Percentiles rank a stretch among this genome's conserved stretches.
phyloP scores from a whole-genome alignment of 1,284 basidiomycete genomes.

The Fomitopsis palustris region DNA sequence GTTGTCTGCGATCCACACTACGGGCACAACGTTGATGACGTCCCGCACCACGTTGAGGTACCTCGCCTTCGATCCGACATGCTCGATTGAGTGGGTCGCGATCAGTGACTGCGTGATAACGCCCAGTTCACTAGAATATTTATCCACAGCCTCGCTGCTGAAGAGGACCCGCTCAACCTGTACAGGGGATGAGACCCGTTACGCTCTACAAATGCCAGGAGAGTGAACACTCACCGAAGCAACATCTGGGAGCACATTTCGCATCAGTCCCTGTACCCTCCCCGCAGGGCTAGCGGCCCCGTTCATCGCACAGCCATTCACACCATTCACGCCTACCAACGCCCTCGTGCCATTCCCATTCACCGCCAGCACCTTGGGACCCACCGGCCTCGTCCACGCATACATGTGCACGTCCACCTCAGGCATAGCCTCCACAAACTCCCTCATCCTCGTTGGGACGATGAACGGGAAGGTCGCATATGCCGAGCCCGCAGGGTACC shows the following conservation, averaged over 20 bases:
- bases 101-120: conserved; percentile 36
- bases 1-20: conserved; percentile 61
- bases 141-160: conserved; percentile 13
- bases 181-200: conserved; percentile 18
- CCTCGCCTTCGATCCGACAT: conserved; percentile 30
- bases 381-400: conserved; percentile 40
- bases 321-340: not conserved
- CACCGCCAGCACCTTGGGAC: not conserved
- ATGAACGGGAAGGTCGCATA: conserved; percentile 69
- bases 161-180: conserved; percentile 29
- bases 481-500: conserved; percentile 58
- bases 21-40: conserved; percentile 64
- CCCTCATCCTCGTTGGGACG: conserved; percentile 44
- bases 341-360: not conserved
- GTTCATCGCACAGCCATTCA: not conserved
- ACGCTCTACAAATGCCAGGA: not conserved
- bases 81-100: conserved; percentile 32
- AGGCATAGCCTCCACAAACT: conserved; percentile 26
- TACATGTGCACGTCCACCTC: conserved; percentile 38
- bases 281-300: not conserved
- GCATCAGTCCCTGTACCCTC: not conserved
- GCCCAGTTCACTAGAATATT: conserved; percentile 35
- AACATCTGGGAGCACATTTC: conserved; percentile 2
- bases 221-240: not conserved
- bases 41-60: conserved; percentile 70